Base-by-base conservation (phyloP, 2,329 filamentous ascomycete species). In the Cladophialophora psammophila region DNA sequence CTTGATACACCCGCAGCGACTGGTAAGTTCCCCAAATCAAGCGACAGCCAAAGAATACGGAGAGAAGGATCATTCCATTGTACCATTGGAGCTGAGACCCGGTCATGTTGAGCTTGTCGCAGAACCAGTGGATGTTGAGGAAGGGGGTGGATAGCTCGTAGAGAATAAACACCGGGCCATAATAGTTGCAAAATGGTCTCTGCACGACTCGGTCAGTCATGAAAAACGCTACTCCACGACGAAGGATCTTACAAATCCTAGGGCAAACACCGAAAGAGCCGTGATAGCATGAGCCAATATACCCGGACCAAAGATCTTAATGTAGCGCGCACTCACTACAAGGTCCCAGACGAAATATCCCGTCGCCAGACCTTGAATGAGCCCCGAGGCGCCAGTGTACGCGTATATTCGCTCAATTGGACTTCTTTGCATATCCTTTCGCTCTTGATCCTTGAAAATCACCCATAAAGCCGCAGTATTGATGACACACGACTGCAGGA, bases 121-220 rank as follows among this genome's bases (percentile, higher is more conserved):
- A 86, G 80, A 90, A 90, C 88, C 88, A 90, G 80, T 90, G 88
- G 75, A 90, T 85, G 77, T 90, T 90, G 69, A 90, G 82, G 76
- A 90, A 89, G 8, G 88, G 88, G 68, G 84, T 85, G 48, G 86
- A 88, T 70, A 90, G 85, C 75, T 90, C 88, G 79, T 90, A 90
- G 72, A 90, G 86, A 73, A 90, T 87, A 78, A 90, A 90, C 5
- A 84, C 84, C 0, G 87, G 85, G 18, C 82, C 85, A 76, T 89
- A 90, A 80, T 83, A 90, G 76, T 89, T 88, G 67, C 88, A 79
- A 74, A 90, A 90, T 2, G 88, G 88, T 69, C 87, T 82, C 87
- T 90, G 73, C 55, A 38, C 26, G 62, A 59, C 60, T 64, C 18
- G 38, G 40, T 61, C 57, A 66, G 69, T 60, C 26, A 12, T 26